Evolutionary conservation across 208 protist genomes (phyloP).

Genomic region (Acanthamoeba rhysodes): DNA sequence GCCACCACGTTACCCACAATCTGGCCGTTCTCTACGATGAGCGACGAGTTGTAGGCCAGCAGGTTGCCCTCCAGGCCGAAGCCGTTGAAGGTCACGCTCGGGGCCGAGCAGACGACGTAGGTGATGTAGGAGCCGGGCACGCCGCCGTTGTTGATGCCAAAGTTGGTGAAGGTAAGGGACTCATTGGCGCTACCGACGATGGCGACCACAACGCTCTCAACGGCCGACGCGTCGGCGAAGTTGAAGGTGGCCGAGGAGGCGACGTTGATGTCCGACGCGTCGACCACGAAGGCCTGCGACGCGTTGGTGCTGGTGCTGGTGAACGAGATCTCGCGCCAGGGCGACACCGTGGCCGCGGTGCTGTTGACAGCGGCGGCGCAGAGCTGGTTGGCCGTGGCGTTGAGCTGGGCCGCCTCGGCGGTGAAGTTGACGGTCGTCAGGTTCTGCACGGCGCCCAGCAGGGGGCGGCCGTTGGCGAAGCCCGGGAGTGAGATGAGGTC

Average conservation of each 20-base stretch:
- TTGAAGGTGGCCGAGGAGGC: background rate
- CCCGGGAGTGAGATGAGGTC: background rate
- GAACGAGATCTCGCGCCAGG: background rate
- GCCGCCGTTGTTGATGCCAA: slow-evolving; percentile 11
- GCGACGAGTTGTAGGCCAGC: slow-evolving; percentile 9
- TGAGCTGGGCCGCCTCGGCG: background rate
- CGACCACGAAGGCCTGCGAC: background rate
- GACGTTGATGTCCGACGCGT: background rate
- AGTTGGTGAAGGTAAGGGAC: slow-evolving; percentile 3
- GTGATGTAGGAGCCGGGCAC: background rate
- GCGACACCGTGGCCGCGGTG: background rate
- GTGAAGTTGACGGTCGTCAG: background rate
- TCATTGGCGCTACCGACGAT: background rate
- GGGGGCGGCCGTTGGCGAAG: background rate
- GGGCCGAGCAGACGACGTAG: slow-evolving; percentile 19
- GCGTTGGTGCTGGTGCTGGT: background rate
- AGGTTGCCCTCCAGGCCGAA: slow-evolving; percentile 34
- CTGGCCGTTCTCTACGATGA: background rate
- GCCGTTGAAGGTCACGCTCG: background rate
- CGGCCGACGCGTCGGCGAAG: slow-evolving; percentile 6
- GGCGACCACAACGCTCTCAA: background rate
- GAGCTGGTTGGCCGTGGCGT: background rate
- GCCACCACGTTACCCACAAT: background rate
- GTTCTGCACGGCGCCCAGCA: background rate
- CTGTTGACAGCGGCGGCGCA: background rate